Percentiles rank a stretch among this genome's conserved stretches.
Evolutionary conservation across 352 stramenopile species (phyloP).

Genomic region (Aphanomyces euteiches): DNA sequence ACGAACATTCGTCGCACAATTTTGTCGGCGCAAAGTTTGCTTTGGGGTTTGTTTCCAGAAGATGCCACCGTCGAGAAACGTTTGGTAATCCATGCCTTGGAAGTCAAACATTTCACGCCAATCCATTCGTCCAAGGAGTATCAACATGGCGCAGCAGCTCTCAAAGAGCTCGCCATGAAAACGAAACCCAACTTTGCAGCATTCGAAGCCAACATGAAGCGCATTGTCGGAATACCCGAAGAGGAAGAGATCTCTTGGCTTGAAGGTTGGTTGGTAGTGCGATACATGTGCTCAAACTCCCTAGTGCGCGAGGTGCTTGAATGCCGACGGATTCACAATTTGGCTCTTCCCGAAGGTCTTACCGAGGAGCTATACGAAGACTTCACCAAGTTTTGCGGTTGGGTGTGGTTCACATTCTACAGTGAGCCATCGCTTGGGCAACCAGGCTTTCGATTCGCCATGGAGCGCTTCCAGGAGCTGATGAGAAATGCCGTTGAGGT

Average conservation of each 20-base stretch:
- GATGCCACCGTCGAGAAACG: slow-evolving; percentile 1
- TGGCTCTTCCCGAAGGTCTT: slow-evolving; percentile 54
- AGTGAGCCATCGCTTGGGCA: slow-evolving; percentile 61
- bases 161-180: slow-evolving; percentile 59
- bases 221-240: slow-evolving; percentile 40
- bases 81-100: slow-evolving; percentile 26
- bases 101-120: not conserved
- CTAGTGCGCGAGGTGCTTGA: slow-evolving; percentile 72
- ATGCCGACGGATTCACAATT: slow-evolving; percentile 54
- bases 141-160: slow-evolving; percentile 54
- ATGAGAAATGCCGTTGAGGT: not conserved
- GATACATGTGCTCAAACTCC: too few species aligned
- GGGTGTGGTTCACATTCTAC: slow-evolving; percentile 72
- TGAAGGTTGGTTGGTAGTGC: not conserved
- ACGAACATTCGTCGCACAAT: slow-evolving; percentile 77
- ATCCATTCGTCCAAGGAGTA: slow-evolving; percentile 54
- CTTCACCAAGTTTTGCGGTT: slow-evolving; percentile 61
- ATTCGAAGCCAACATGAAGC: slow-evolving; percentile 37
- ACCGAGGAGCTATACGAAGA: slow-evolving; percentile 55
- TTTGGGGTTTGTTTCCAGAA: slow-evolving; percentile 63
- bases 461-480: slow-evolving; percentile 34
- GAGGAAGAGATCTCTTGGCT: slow-evolving; percentile 34
- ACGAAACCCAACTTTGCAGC: slow-evolving; percentile 45
- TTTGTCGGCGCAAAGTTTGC: slow-evolving; percentile 60
- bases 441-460: slow-evolving; percentile 51